Base-by-base conservation (phyloP, 164 flowering plant species). In the Cinnamomum micranthum region DNA sequence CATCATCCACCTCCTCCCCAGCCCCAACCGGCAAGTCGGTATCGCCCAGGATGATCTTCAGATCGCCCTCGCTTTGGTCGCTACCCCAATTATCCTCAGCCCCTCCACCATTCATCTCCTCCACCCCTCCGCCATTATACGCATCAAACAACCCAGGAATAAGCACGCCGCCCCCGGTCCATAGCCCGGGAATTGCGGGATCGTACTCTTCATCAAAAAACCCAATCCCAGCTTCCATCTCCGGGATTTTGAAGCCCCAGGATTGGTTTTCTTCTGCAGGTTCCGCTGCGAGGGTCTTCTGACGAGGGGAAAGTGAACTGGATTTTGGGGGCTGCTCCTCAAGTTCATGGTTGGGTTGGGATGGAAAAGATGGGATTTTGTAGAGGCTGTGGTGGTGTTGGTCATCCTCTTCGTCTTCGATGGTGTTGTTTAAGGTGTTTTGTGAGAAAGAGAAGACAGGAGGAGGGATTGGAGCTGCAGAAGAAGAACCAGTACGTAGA, bases 41-140 rank as follows among this genome's bases (percentile, higher is more conserved):
- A 47, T 92, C 98, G 77, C 92, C 92, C 79, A 96, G 84, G 23
- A 96, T 95, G 76, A 96, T 96, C 86, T 91, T 94, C 83, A 96
- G 81, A 84, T 91, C 99, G 74, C 91, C 99, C 59, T 96, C 97
- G 78, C 98, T 96, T 33, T 94, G 94, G 82, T 77, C 75, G 22
- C 97, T 90, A 62, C 90, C 97, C 92, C 95, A 90, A 73, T 90
- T 95, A 50, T 90, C 95, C 15, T 80, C 89, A 9, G 65, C 88
- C n/a, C 68, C 84, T 35, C 73, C 73, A n/a, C 19, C 75, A 1
- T 33, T 69, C 60, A 14, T 15, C 60, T 13, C 20, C 60, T 55
- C 20, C 60, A 55, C 74, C 5, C 25, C 69, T 13, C 25, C 71
- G 15, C 33, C 75, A 19, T 63, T 31, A 41, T 6, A 41, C 47